A percentile compares a stretch with the other conserved stretches of the same genome.
Conservation (phyloP, 768 basidiomycete species). For the Grammothele lineata region DNA sequence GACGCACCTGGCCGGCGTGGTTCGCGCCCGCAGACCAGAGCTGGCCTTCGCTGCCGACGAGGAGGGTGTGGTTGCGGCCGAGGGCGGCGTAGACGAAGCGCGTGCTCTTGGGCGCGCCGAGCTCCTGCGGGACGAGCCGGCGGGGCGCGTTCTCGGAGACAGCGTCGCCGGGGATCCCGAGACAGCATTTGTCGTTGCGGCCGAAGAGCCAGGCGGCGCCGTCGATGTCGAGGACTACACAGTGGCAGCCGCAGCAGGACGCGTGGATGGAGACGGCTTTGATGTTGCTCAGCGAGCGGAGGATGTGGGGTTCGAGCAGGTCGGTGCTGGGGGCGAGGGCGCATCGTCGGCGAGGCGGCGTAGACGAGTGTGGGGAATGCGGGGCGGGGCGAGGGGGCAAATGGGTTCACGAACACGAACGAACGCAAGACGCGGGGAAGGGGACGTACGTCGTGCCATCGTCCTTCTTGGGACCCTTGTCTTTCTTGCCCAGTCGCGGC, state of each 20-base stretch:
- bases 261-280: conserved; percentile 68
- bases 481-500: conserved; percentile 75
- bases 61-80: conserved; percentile 76
- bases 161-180: conserved; percentile 50
- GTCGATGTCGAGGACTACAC: conserved; percentile 64
- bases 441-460: conserved; percentile 25
- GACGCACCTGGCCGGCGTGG: conserved; percentile 67
- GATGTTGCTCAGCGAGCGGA: conserved; percentile 84
- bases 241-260: conserved; percentile 74
- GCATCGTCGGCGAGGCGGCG: too few relatives aligned
- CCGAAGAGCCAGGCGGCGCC: conserved; percentile 91
- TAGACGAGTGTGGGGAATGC: too few relatives aligned
- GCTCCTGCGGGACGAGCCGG: conserved; percentile 50
- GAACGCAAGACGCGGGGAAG: not conserved
- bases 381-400: too few relatives aligned
- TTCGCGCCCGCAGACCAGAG: conserved; percentile 87
- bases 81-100: conserved; percentile 77
- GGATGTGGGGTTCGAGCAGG: conserved; percentile 82
- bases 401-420: too few relatives aligned
- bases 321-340: conserved; percentile 49
- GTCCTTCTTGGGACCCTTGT: conserved; percentile 48
- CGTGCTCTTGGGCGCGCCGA: conserved; percentile 52
- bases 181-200: conserved; percentile 64
- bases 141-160: conserved; percentile 77
- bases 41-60: conserved; percentile 77